Evolutionary conservation across 2,329 filamentous ascomycete genomes (phyloP), one percentile per base, ranked within the genome.

Genomic region (Calonectria multiphialidica): DNA sequence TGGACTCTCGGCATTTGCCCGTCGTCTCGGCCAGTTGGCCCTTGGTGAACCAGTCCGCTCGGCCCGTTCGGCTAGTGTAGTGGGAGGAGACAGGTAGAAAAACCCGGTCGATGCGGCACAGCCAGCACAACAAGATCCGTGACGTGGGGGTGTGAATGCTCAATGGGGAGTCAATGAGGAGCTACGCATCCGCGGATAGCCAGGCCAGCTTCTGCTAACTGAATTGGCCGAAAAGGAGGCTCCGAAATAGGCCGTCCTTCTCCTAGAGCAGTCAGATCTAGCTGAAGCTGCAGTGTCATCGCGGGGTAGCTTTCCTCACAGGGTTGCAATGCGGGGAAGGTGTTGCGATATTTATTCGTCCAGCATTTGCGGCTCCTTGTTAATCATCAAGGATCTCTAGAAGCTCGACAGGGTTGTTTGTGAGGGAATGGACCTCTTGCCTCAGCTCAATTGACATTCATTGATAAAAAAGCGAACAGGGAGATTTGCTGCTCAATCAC

Each of bases 41-140:
- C 47, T 62, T 55, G 65, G 30, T 18, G 9, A 28, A 30, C 30
- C 61, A 64, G 44, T 8, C 61, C 64, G 49, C 40, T 66, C 64
- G 64, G 64, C n/a, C 37, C 64, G 64, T 42, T 42, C 64, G 64
- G 64, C 49, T 66, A 55, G 30, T 45, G 49, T 45, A 15, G 18
- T 55, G 53, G 53, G n/a, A 25, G 35, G 53, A 25, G n/a, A 23
- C n/a, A 59, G 53, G 21, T 40, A 21, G 12, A 25, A 40, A 40
- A 59, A 40, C 4, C 13, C 9, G 35, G 23, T 25, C 9, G 3
- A 40, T 25, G 53, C 33, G 10, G n/a, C 13, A 18, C 21, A 25
- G 15, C 21, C 10, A 28, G 2, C 50, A 13, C 33, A 0, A 25
- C 5, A 1, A 8, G 30, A 16, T 5, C 53, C 3, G 6, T 28